Percentiles rank a stretch among this genome's conserved stretches.
Evolutionary conservation across 176 grass and related monocot genomes (phyloP).

Genomic region (Musa schizocarpa): DNA sequence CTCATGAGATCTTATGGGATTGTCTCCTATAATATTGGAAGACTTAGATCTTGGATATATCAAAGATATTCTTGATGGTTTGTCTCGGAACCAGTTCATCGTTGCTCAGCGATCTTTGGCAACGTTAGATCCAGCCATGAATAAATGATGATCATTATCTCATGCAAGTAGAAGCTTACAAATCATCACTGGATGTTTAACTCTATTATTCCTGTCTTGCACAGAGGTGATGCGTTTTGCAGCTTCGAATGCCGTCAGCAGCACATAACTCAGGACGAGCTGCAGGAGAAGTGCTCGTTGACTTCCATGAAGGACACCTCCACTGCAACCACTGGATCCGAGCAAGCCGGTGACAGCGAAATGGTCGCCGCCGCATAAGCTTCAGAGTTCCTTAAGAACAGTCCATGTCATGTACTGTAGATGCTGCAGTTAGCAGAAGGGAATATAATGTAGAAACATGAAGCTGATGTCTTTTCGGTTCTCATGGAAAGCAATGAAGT

Average conservation of each 20-base stretch:
- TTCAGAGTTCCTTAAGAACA: not conserved
- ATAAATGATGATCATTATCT: too few species aligned
- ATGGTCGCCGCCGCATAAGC: constrained; percentile 44
- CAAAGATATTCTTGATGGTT: too few species aligned
- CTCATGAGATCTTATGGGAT: too few species aligned
- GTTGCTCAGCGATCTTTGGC: too few species aligned
- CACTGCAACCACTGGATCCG: constrained; percentile 11
- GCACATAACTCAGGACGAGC: constrained; percentile 47
- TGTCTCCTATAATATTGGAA: too few species aligned
- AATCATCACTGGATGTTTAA: not conserved
- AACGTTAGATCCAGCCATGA: too few species aligned
- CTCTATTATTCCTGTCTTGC: not conserved
- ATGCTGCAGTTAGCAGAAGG: not conserved
- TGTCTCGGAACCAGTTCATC: too few species aligned
- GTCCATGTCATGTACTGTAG: not conserved
- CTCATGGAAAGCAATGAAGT: not conserved
- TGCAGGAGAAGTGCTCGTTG: constrained; percentile 37
- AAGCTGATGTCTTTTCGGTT: not conserved
- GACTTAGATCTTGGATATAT: too few species aligned
- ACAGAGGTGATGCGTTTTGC: constrained; percentile 65
- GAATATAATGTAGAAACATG: not conserved
- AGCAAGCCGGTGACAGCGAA: constrained; percentile 24
- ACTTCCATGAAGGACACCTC: constrained; percentile 32
- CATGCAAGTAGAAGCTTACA: not conserved
- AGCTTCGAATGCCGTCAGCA: constrained; percentile 65